These are phyloP conservation scores for Smallanthus sonchifolius DNA, from an alignment of 129 eudicot species.

Conservation along the genomic window DNA sequence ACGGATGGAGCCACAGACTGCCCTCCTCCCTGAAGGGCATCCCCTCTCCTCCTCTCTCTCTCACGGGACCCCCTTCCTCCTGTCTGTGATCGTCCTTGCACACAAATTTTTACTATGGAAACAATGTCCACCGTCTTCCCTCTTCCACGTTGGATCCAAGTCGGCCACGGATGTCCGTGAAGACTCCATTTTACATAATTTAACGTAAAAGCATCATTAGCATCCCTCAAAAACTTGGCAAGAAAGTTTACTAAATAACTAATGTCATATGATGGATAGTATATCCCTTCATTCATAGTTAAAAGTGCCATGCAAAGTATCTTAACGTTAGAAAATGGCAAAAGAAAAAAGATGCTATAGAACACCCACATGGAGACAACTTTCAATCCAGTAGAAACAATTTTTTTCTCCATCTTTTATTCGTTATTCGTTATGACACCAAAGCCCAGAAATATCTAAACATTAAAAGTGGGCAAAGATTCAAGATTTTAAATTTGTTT, in stretches of 20 bases:
- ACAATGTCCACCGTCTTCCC: no score
- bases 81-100: no score
- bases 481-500: constrained; percentile 17
- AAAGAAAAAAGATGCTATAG: constrained; percentile 1
- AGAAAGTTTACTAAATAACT: background rate
- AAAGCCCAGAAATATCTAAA: constrained; percentile 29
- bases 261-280: background rate
- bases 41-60: no score
- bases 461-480: background rate
- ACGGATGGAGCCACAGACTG: no score
- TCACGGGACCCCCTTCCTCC: no score
- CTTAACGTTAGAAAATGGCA: constrained; percentile 20
- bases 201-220: no score
- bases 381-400: constrained; percentile 26
- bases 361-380: constrained; percentile 36
- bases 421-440: constrained; percentile 37
- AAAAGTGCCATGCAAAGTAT: constrained; percentile 28
- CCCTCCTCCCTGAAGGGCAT: no score
- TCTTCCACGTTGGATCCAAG: no score
- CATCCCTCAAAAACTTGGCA: constrained; percentile 4
- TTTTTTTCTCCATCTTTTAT: constrained; percentile 22
- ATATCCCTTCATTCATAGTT: constrained; percentile 27
- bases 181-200: no score
- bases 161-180: no score
- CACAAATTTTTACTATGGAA: no score